Evolutionary conservation across 2,329 filamentous ascomycete genomes (phyloP).

Genomic region (Zymoseptoria pseudotritici): DNA sequence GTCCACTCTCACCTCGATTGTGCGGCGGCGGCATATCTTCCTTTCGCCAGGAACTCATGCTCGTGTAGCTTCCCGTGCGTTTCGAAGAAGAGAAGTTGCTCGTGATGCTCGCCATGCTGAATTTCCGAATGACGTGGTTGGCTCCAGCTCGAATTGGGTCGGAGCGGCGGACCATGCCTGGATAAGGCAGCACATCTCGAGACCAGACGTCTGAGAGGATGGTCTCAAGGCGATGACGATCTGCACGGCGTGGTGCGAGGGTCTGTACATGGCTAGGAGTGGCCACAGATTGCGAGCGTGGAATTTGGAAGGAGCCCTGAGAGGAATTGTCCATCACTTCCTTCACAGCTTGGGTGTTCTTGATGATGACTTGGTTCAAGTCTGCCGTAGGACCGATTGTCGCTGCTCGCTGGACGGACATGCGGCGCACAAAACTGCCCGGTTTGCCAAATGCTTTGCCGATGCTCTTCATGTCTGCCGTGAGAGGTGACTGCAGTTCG

Average conservation of each 20-base stretch:
- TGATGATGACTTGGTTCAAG: slow-evolving; percentile 72
- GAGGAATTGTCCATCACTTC: slow-evolving; percentile 41
- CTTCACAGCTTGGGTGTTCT: slow-evolving; percentile 68
- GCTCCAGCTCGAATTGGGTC: slow-evolving; percentile 72
- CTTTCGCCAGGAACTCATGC: slow-evolving; percentile 27
- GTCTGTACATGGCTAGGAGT: slow-evolving; percentile 62
- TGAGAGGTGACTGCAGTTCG: slow-evolving; percentile 56
- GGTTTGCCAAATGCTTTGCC: slow-evolving; percentile 68
- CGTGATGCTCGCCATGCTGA: slow-evolving; percentile 74
- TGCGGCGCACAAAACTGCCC: slow-evolving; percentile 55
- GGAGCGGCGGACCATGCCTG: slow-evolving; percentile 64
- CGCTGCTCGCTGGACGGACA: slow-evolving; percentile 73
- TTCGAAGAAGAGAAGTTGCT: slow-evolving; percentile 69
- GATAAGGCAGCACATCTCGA: slow-evolving; percentile 69
- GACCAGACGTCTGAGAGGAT: slow-evolving; percentile 77
- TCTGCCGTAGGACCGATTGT: slow-evolving; percentile 63
- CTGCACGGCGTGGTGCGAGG: slow-evolving; percentile 64
- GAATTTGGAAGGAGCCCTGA: slow-evolving; percentile 50
- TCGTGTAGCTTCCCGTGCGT: slow-evolving; percentile 55
- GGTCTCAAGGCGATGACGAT: slow-evolving; percentile 69
- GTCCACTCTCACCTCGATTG: background rate
- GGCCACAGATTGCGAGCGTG: slow-evolving; percentile 72
- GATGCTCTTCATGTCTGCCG: slow-evolving; percentile 63
- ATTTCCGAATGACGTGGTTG: slow-evolving; percentile 77
- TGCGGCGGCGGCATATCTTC: slow-evolving; percentile 20